phyloP scores from a whole-genome alignment of 441 rosid species.

The Hura crepitans region DNA sequence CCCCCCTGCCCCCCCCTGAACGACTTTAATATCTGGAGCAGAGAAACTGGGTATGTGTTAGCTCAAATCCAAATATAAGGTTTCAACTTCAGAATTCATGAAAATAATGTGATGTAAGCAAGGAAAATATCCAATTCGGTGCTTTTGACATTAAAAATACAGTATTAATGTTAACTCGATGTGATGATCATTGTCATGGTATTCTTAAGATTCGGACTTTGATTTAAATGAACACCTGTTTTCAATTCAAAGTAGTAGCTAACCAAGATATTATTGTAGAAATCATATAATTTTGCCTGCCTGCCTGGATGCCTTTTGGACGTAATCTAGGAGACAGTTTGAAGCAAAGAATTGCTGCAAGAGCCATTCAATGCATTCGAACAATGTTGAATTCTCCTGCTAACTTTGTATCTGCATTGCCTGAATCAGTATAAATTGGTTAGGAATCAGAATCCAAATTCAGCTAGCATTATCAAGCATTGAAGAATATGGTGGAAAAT shows the following conservation, averaged over 20 bases:
- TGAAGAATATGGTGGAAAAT: neutral
- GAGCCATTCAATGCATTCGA: conserved; percentile 62
- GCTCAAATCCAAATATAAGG: neutral
- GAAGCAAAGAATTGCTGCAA: conserved; percentile 66
- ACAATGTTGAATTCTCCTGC: conserved; percentile 33
- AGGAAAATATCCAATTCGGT: neutral
- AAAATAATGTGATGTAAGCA: neutral
- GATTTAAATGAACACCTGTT: neutral
- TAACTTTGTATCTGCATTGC: conserved; percentile 68
- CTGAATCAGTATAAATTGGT: conserved; percentile 34
- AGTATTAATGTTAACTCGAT: neutral
- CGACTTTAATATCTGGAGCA: conserved; percentile 51
- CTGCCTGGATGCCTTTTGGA: conserved; percentile 66
- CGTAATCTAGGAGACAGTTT: conserved; percentile 65
- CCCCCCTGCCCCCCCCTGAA: conserved; percentile 34
- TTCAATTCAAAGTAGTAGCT: too few species aligned
- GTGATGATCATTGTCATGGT: neutral
- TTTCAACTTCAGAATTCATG: neutral
- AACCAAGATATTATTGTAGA: neutral
- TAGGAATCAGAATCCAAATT: neutral
- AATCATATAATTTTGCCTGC: too few species aligned
- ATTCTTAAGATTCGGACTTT: neutral
- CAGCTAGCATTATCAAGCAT: neutral
- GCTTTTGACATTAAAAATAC: neutral
- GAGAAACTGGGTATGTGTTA: neutral